phyloP scores from a whole-genome alignment of 1,284 basidiomycete species.

The Xanthoconium separans region DNA sequence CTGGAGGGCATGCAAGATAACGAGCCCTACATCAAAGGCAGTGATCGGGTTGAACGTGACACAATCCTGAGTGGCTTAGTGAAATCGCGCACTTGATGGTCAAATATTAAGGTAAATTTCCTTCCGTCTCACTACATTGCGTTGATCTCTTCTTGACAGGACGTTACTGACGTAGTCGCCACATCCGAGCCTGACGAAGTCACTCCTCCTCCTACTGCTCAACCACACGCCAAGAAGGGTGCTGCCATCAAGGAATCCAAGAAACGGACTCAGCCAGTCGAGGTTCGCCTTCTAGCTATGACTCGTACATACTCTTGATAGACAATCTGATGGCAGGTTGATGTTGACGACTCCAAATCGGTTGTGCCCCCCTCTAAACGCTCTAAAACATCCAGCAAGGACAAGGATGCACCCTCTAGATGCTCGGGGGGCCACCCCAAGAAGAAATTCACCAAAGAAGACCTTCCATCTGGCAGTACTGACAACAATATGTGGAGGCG shows the following conservation, averaged over 20 bases:
- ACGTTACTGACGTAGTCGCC: not conserved
- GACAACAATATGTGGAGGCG: not conserved
- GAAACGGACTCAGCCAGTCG: not conserved
- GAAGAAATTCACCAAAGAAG: not conserved
- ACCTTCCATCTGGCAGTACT: constrained; percentile 4
- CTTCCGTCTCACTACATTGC: not conserved
- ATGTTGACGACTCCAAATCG: not conserved
- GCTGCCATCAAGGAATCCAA: not conserved
- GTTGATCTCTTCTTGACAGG: not conserved
- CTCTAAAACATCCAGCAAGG: not conserved
- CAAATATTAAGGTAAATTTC: not conserved
- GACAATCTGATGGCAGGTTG: not conserved
- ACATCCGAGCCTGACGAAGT: not conserved
- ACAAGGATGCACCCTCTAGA: not conserved
- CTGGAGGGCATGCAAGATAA: not conserved
- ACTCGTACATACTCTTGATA: too few relatives aligned
- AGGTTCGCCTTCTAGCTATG: not conserved
- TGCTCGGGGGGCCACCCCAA: not conserved
- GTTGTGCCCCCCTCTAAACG: not conserved
- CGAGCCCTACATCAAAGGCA: not conserved
- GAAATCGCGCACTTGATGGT: not conserved
- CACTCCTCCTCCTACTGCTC: not conserved
- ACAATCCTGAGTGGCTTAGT: not conserved
- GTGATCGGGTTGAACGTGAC: not conserved
- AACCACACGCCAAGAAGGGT: not conserved